Evolutionary conservation across 768 basidiomycete genomes (phyloP).

Genomic region (Boletus rufocinnamomeus): DNA sequence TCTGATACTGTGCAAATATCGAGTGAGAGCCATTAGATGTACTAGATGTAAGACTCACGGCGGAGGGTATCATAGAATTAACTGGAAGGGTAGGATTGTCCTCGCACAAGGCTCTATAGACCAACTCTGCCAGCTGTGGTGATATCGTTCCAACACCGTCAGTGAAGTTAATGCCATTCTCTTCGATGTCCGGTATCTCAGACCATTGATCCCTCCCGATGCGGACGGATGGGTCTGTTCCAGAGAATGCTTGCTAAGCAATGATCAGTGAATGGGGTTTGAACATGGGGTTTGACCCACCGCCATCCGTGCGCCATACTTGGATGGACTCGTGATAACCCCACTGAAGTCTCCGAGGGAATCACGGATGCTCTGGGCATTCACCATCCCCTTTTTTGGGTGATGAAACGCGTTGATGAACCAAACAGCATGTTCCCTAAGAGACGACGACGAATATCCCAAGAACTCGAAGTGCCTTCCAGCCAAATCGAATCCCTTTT

Average conservation of each 20-base stretch:
- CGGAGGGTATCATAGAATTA: slow-evolving; percentile 52
- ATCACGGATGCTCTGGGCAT: slow-evolving; percentile 58
- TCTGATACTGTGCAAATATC: slow-evolving; percentile 58
- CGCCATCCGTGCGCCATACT: slow-evolving; percentile 79
- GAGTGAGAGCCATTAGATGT: not conserved
- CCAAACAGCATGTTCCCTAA: slow-evolving; percentile 84
- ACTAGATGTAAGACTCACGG: slow-evolving; percentile 44
- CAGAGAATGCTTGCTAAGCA: slow-evolving; percentile 70
- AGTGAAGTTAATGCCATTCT: slow-evolving; percentile 53
- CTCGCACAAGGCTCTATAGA: slow-evolving; percentile 58
- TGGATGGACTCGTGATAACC: slow-evolving; percentile 64
- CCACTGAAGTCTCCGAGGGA: slow-evolving; percentile 69
- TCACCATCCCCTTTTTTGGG: slow-evolving; percentile 45
- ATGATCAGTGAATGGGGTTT: slow-evolving; percentile 10
- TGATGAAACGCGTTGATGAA: slow-evolving; percentile 67
- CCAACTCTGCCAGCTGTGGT: slow-evolving; percentile 50
- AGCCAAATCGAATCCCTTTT: slow-evolving; percentile 67
- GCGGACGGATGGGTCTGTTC: slow-evolving; percentile 71
- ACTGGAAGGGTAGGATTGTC: slow-evolving; percentile 39
- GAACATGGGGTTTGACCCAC: slow-evolving; percentile 14
- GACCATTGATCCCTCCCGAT: slow-evolving; percentile 63
- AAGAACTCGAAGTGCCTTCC: slow-evolving; percentile 77
- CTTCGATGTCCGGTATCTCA: slow-evolving; percentile 57
- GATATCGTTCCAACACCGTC: slow-evolving; percentile 86
- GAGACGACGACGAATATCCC: slow-evolving; percentile 77